A percentile compares a stretch with the other conserved stretches of the same genome.
These are phyloP conservation scores for Scenedesmus sp. DNA, from an alignment of 163 green algal genomes.

Conservation along the genomic window DNA sequence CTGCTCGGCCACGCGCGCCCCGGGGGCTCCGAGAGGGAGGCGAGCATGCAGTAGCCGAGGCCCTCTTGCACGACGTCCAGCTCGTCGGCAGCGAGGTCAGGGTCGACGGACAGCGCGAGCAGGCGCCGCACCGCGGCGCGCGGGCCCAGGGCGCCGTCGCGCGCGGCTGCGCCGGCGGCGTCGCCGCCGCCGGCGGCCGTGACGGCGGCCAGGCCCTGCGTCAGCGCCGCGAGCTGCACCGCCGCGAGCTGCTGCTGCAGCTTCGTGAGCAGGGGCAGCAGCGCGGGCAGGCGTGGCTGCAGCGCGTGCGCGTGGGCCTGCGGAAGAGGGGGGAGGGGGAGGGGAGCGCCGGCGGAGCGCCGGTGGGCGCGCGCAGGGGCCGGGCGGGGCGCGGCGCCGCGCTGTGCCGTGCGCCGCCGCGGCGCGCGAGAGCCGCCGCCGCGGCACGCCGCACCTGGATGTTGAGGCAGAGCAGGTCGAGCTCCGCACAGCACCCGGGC, in stretches of 20 bases:
- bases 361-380: too few relatives aligned
- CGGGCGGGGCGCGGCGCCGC: too few relatives aligned
- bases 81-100: conserved; percentile 27
- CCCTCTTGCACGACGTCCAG: conserved; percentile 15
- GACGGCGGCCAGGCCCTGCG: not conserved
- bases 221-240: conserved; percentile 4
- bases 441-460: not conserved
- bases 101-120: conserved; percentile 9
- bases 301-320: not conserved
- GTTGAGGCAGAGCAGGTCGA: conserved; percentile 21
- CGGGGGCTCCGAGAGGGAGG: conserved; percentile 11
- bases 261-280: conserved; percentile 33
- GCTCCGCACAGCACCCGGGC: conserved; percentile 20
- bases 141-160: conserved; percentile 8
- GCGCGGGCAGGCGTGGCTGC: conserved; percentile 5
- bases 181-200: too few relatives aligned
- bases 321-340: conserved; percentile 3
- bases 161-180: not conserved
- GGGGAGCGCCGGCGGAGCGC: too few relatives aligned
- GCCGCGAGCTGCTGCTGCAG: conserved; percentile 38
- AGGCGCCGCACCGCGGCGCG: conserved; percentile 5
- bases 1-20: conserved; percentile 9
- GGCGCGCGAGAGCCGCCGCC: too few relatives aligned
- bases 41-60: conserved; percentile 20
- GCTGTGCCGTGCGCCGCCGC: too few relatives aligned